phyloP scores from a whole-genome alignment of 2,329 filamentous ascomycete species.

The Curvularia sp. region DNA sequence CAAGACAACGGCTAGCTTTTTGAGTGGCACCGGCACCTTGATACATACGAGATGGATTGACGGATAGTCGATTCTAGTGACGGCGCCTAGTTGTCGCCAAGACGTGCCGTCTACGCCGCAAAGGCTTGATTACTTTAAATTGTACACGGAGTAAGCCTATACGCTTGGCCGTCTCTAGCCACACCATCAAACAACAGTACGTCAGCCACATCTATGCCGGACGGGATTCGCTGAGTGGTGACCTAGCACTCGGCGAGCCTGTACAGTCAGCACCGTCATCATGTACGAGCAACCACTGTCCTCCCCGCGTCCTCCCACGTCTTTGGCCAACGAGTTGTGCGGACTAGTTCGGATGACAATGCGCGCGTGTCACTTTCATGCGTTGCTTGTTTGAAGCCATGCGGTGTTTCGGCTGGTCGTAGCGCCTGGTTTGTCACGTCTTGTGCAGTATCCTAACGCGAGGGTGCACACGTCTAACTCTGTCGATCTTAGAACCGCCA shows the following conservation, averaged over 20 bases:
- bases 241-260: background rate
- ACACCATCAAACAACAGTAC: background rate
- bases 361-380: background rate
- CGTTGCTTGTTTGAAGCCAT: background rate
- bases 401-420: constrained; percentile 19
- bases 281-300: background rate
- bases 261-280: background rate
- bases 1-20: no score
- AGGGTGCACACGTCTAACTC: background rate
- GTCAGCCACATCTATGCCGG: background rate
- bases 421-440: background rate
- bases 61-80: no score
- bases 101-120: background rate
- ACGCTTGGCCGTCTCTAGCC: background rate
- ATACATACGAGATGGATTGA: no score
- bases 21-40: no score
- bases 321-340: background rate
- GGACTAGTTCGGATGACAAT: background rate
- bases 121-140: background rate
- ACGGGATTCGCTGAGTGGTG: background rate
- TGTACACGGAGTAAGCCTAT: background rate
- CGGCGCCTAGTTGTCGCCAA: background rate
- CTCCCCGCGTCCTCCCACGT: background rate
- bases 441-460: background rate
- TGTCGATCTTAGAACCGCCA: no score